These are phyloP conservation scores for Tolypocladium cylindrosporum DNA, from an alignment of 2,329 filamentous ascomycete genomes.

Conservation along the genomic window DNA sequence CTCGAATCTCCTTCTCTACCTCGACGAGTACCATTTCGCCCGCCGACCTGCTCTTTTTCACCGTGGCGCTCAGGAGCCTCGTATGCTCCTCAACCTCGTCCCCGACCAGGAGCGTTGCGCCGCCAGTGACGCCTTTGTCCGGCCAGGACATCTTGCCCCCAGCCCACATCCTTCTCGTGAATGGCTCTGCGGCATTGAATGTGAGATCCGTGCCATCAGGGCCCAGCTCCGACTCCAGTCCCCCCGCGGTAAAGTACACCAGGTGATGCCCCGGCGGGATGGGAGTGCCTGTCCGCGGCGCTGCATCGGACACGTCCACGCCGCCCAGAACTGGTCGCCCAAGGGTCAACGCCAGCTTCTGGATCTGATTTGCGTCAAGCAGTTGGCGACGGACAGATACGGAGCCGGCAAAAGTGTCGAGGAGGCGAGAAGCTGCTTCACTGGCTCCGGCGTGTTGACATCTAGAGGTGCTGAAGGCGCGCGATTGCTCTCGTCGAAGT, in stretches of 20 bases:
- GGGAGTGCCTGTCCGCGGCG: slow-evolving; percentile 33
- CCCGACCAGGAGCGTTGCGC: slow-evolving; percentile 35
- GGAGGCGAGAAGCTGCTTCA: slow-evolving; percentile 21
- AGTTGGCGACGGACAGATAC: slow-evolving; percentile 29
- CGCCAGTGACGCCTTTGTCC: slow-evolving; percentile 17
- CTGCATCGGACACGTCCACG: slow-evolving; percentile 24
- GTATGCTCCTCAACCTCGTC: slow-evolving; percentile 48
- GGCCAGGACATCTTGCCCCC: slow-evolving; percentile 48
- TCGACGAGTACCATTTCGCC: slow-evolving; percentile 56
- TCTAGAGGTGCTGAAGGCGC: slow-evolving; percentile 6
- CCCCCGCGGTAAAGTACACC: slow-evolving; percentile 51
- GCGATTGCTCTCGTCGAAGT: neutral
- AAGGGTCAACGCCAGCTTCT: slow-evolving; percentile 50
- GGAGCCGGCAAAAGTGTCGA: slow-evolving; percentile 17
- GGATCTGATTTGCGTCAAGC: slow-evolving; percentile 53
- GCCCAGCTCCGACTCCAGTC: slow-evolving; percentile 43
- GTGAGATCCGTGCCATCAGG: slow-evolving; percentile 49
- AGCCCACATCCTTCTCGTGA: slow-evolving; percentile 59
- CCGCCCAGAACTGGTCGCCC: slow-evolving; percentile 33
- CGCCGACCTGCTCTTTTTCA: slow-evolving; percentile 44
- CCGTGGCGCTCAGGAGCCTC: slow-evolving; percentile 37
- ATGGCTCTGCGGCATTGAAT: slow-evolving; percentile 49
- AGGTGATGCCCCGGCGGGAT: slow-evolving; percentile 53
- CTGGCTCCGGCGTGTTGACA: slow-evolving; percentile 4
- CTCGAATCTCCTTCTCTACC: slow-evolving; percentile 50